Conservation (phyloP, 108 stramenopile genomes). For the Pseudonitzschia multiseries region DNA sequence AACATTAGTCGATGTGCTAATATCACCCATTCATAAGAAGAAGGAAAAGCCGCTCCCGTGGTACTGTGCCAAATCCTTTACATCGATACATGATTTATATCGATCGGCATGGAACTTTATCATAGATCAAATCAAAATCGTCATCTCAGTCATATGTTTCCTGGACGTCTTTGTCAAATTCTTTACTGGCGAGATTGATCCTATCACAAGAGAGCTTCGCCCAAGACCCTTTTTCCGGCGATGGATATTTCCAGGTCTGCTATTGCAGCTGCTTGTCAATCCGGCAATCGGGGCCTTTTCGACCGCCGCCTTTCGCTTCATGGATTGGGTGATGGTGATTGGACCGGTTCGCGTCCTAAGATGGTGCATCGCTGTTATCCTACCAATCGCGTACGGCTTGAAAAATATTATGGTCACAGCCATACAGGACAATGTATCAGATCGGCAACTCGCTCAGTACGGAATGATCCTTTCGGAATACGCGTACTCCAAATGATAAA, state of each 20-base stretch:
- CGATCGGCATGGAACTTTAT: constrained; percentile 35
- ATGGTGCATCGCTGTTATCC: constrained; percentile 39
- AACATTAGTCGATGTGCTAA: not conserved
- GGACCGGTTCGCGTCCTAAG: constrained; percentile 58
- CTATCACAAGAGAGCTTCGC: constrained; percentile 46
- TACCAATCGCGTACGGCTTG: constrained; percentile 39
- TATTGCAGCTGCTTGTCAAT: constrained; percentile 72
- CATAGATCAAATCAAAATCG: constrained; percentile 42
- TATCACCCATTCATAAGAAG: constrained; percentile 19
- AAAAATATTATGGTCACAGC: constrained; percentile 13
- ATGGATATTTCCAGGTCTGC: constrained; percentile 73
- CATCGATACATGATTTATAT: constrained; percentile 26
- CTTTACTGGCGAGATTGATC: constrained; percentile 72
- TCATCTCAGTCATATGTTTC: constrained; percentile 58
- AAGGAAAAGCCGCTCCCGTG: constrained; percentile 23
- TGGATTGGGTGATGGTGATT: constrained; percentile 20
- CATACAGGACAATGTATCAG: not conserved
- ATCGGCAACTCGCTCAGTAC: constrained; percentile 5
- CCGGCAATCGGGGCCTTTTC: constrained; percentile 61
- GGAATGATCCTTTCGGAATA: constrained; percentile 11
- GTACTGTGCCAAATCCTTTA: constrained; percentile 38
- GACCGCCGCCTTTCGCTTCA: constrained; percentile 5
- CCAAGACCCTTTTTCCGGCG: constrained; percentile 66
- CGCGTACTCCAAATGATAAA: not conserved
- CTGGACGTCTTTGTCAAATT: constrained; percentile 81